phyloP scores from a whole-genome alignment of 495 filamentous ascomycete species.

The Lasiosphaeria ovina region DNA sequence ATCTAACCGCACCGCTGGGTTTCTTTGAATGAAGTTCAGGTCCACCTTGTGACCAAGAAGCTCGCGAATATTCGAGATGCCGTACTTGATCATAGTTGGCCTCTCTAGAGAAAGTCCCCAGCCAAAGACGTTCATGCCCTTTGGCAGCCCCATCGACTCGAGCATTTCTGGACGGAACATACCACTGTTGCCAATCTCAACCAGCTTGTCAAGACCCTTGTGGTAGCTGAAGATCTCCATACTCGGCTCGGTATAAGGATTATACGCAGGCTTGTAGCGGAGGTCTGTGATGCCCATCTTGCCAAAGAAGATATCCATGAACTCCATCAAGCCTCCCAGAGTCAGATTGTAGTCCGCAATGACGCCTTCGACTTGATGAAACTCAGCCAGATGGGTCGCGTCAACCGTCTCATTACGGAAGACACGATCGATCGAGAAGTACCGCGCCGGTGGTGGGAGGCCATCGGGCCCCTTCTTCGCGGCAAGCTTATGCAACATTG shows the following conservation, averaged over 20 bases:
- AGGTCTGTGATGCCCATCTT: constrained; percentile 86
- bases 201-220: constrained; percentile 82
- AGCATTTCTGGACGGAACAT: constrained; percentile 99
- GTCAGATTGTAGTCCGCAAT: constrained; percentile 93
- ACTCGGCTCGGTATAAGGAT: constrained; percentile 91
- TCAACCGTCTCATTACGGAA: constrained; percentile 89
- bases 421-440: constrained; percentile 97
- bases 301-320: constrained; percentile 93
- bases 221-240: constrained; percentile 81
- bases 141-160: constrained; percentile 74
- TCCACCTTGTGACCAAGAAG: constrained; percentile 83
- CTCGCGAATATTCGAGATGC: constrained; percentile 80
- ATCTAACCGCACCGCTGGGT: constrained; percentile 79
- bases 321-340: constrained; percentile 89
- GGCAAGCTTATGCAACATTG: constrained; percentile 86
- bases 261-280: constrained; percentile 69
- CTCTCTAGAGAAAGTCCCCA: constrained; percentile 89
- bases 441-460: constrained; percentile 67
- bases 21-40: constrained; percentile 75
- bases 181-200: constrained; percentile 96
- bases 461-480: constrained; percentile 54
- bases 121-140: constrained; percentile 83
- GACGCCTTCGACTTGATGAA: constrained; percentile 97
- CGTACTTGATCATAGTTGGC: constrained; percentile 97
- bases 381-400: constrained; percentile 93